Base-by-base conservation (phyloP, 768 basidiomycete species). In the Tulasnella sp. region DNA sequence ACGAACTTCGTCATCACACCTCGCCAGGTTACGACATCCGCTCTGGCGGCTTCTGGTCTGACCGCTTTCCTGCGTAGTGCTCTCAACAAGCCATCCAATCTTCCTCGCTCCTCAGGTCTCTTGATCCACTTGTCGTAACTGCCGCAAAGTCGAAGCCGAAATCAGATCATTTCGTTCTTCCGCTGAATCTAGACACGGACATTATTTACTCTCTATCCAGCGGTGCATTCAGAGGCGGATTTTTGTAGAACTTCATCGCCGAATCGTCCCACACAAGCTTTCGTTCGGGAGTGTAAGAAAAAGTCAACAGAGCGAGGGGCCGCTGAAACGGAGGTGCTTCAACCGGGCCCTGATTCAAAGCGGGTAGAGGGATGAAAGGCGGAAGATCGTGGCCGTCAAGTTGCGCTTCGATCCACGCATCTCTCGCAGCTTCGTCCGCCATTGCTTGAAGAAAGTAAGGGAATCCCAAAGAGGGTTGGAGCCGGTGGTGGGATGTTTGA, bases 1-100 rank as follows among this genome's bases (percentile, higher is more conserved):
- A 78, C 39, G 46, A 40, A 94, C 92, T 91, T 94, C 79, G 94
- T 95, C 87, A 94, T 89, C 74, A 94, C 88, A 15, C 94, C 94
- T 81, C 94, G 87, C 94, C 94, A 96, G 86, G 83, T 83, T 20
- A 86, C 81, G 39, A 84, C 81, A 0, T 82, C 80, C 2, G 81
- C 82, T 35, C 83, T 81, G 29, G 80, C 80, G 32, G 82, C 78
- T 46, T 84, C 83, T 73, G 85, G 81, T 79, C 82, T 83, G 46
- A 79, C 81, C 76, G 86, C 87, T 78, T 86, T 84, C 73, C 85
- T 73, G 85, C 85, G 81, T 89, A 87, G 0, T 90, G 93, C 79
- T 84, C 86, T 75, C 79, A 96, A 85, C 51, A 95, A 86, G 1
- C 87, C 84, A 81, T 94, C 94, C 16, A 95, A 83, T 72, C 95